Evolutionary conservation across 768 basidiomycete species (phyloP).

Genomic region (Cyclocybe cylindracea): DNA sequence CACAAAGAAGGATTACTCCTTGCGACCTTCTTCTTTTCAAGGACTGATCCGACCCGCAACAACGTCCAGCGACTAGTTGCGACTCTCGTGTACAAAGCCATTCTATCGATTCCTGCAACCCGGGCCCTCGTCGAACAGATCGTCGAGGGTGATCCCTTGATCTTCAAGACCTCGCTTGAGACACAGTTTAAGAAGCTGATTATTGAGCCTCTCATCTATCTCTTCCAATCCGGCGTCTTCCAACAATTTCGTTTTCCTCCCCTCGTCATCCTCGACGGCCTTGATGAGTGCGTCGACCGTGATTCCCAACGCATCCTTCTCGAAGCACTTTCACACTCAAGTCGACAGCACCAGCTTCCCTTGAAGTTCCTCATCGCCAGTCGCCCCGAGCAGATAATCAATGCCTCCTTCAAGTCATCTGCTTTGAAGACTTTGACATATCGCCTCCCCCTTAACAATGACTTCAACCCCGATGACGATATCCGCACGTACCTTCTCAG

Average conservation of each 20-base stretch:
- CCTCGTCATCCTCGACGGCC: conserved; percentile 1
- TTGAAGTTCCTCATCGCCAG: background rate
- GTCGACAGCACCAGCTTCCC: background rate
- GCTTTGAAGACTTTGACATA: background rate
- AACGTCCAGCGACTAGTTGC: background rate
- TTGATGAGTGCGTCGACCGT: conserved; percentile 1
- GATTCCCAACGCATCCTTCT: background rate
- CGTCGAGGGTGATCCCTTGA: background rate
- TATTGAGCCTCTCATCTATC: background rate
- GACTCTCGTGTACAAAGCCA: background rate
- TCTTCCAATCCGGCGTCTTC: too few species aligned
- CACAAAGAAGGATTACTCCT: background rate
- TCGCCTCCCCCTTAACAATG: background rate
- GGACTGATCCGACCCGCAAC: background rate
- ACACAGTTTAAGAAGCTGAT: background rate
- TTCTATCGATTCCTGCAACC: background rate
- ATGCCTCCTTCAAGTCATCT: background rate
- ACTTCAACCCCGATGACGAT: background rate
- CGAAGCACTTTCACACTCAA: too few species aligned
- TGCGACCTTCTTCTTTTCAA: background rate
- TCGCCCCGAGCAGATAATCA: background rate
- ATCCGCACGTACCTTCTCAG: background rate
- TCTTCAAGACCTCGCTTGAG: background rate
- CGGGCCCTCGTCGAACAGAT: background rate
- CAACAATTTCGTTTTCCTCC: too few species aligned